A percentile compares a stretch with the other conserved stretches of the same genome.
phyloP scores from a whole-genome alignment of 2,329 filamentous ascomycete species.

The Trematosphaeria pertusa region DNA sequence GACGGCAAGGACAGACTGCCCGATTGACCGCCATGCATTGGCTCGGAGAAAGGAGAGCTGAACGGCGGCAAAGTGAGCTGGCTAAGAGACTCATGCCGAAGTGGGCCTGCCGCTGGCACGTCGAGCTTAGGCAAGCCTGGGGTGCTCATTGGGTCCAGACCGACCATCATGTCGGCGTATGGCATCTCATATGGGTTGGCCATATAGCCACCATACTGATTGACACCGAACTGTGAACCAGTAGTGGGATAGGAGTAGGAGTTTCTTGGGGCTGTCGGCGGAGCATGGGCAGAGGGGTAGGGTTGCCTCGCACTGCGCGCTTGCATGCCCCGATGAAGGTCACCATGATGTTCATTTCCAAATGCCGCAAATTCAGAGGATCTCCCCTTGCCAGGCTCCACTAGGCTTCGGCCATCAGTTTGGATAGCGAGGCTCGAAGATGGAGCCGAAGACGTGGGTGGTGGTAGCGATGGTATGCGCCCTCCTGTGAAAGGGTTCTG shows the following conservation, averaged over 20 bases:
- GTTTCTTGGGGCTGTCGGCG: not conserved
- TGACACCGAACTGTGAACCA: slow-evolving; percentile 4
- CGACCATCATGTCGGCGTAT: slow-evolving; percentile 5
- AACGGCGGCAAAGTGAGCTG: not conserved
- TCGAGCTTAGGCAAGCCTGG: not conserved
- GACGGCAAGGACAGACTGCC: not conserved
- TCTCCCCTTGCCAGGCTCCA: not conserved
- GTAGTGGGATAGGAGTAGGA: not conserved
- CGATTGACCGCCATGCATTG: not conserved
- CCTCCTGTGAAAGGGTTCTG: not conserved
- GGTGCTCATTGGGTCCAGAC: not conserved
- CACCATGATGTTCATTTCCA: too few species aligned
- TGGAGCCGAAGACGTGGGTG: not conserved
- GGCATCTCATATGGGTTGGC: slow-evolving; percentile 10
- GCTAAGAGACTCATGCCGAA: not conserved
- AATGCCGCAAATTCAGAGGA: not conserved
- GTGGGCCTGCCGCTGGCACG: not conserved
- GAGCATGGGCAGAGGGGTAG: slow-evolving; percentile 6
- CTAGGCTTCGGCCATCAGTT: not conserved
- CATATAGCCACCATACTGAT: slow-evolving; percentile 9
- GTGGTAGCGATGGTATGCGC: not conserved
- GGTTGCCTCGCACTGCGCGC: not conserved
- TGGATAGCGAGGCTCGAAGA: not conserved
- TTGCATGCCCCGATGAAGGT: not conserved
- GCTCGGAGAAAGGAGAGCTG: not conserved